phyloP scores from a whole-genome alignment of 352 stramenopile genomes.

The Phytopythium aichiense region DNA sequence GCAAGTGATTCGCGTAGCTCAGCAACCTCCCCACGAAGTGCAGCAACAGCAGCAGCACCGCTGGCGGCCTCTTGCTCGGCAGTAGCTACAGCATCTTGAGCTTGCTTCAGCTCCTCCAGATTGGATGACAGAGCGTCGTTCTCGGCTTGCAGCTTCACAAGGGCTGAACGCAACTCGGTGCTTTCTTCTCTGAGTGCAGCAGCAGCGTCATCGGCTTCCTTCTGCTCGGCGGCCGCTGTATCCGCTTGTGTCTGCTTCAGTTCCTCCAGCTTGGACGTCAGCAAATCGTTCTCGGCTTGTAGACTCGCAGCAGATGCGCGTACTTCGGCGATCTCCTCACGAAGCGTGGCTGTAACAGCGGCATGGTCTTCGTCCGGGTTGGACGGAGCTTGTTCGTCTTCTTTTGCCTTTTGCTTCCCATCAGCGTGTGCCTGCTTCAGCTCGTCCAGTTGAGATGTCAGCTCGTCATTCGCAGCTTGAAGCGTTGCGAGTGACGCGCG shows the following conservation, averaged over 20 bases:
- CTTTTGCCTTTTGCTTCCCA: not conserved
- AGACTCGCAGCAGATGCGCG: not conserved
- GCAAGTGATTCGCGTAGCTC: not conserved
- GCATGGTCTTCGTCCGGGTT: not conserved
- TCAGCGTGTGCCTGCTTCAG: not conserved
- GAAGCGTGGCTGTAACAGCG: not conserved
- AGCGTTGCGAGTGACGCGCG: not conserved
- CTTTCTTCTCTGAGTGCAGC: not conserved
- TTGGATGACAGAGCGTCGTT: too few relatives aligned
- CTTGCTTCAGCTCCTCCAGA: not conserved
- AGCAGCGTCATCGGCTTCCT: not conserved
- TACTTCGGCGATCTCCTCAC: not conserved
- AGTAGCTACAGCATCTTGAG: not conserved
- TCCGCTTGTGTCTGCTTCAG: not conserved
- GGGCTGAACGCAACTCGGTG: too few relatives aligned
- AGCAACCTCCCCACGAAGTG: not conserved
- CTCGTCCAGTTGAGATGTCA: not conserved
- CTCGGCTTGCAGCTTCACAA: too few relatives aligned
- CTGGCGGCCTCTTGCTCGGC: too few relatives aligned
- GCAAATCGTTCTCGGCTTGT: not conserved
- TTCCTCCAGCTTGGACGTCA: not conserved
- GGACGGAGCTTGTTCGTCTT: not conserved
- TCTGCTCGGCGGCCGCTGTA: not conserved
- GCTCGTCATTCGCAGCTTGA: constrained; percentile 7
- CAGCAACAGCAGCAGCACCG: not conserved